A percentile compares a stretch with the other conserved stretches of the same genome.
These are phyloP conservation scores for Citrullus mucosospermus DNA, from an alignment of 306 rosid species.

Conservation along the genomic window DNA sequence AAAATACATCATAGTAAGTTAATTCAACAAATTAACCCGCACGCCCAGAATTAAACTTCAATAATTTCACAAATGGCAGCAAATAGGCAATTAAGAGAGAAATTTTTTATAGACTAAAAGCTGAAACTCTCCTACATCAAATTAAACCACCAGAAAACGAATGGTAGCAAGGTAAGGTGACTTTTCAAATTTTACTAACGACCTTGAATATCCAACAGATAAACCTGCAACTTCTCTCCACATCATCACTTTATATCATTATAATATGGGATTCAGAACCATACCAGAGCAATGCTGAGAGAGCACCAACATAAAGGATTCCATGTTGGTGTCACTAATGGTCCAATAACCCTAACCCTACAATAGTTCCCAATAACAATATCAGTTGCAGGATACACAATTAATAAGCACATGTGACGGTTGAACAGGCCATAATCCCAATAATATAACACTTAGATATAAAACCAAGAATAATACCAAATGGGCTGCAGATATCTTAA, in stretches of 20 bases:
- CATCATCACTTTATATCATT: conserved; percentile 33
- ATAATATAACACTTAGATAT: conserved; percentile 23
- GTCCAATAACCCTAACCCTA: conserved; percentile 90
- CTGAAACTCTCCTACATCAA: not conserved
- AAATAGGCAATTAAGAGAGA: not conserved
- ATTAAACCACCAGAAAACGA: conserved; percentile 2
- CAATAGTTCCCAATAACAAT: conserved; percentile 69
- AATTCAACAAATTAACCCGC: not conserved
- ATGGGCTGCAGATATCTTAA: conserved; percentile 21
- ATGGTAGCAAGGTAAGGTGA: not conserved
- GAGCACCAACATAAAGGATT: conserved; percentile 84
- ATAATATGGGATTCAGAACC: conserved; percentile 72
- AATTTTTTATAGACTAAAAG: not conserved
- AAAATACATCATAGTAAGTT: not conserved
- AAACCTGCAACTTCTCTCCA: conserved; percentile 37
- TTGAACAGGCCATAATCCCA: conserved; percentile 42
- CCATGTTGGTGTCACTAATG: conserved; percentile 84
- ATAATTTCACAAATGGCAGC: not conserved
- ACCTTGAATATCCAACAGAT: conserved; percentile 21
- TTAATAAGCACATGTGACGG: conserved; percentile 39
- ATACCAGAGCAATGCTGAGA: conserved; percentile 80
- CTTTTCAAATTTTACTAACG: conserved; percentile 1
- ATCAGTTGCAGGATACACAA: conserved; percentile 58
- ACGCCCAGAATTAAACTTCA: not conserved
- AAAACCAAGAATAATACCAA: conserved; percentile 14